Conservation (phyloP, 2,329 filamentous ascomycete genomes). For the Pyricularia grisea region DNA sequence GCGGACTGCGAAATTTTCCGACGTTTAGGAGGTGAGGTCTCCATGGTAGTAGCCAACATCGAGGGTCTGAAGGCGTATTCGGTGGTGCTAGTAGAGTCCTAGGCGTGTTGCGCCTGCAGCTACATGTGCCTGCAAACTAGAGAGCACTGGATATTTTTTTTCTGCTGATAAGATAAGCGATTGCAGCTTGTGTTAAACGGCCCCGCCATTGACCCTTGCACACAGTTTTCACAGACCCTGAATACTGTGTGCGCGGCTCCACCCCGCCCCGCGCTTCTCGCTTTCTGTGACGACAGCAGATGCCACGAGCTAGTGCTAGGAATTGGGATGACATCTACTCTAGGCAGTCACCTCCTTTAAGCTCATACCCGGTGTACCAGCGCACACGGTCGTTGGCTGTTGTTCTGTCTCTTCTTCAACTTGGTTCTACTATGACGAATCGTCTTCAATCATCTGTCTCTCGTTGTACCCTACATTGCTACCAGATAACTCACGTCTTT, state of each 20-base stretch:
- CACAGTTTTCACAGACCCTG: neutral
- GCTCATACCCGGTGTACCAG: neutral
- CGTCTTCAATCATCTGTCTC: neutral
- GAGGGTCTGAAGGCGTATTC: neutral
- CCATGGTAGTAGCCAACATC: neutral
- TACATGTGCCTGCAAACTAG: neutral
- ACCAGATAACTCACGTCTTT: neutral
- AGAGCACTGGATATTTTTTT: neutral
- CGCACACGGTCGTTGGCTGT: neutral
- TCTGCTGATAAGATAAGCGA: neutral
- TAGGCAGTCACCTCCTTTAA: neutral
- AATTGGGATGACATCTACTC: neutral
- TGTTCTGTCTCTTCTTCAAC: neutral
- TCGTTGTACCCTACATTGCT: neutral
- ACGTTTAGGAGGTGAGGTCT: conserved; percentile 5
- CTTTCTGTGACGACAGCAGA: neutral
- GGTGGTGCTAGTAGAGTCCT: neutral
- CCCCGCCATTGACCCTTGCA: neutral
- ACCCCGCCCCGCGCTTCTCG: neutral
- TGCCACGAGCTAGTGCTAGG: neutral
- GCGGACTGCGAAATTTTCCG: conserved; percentile 3
- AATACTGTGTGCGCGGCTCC: neutral
- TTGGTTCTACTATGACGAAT: neutral
- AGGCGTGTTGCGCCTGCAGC: neutral
- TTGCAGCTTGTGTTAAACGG: neutral